Conservation (phyloP, 1,284 basidiomycete genomes). For the Meira nashicola region DNA sequence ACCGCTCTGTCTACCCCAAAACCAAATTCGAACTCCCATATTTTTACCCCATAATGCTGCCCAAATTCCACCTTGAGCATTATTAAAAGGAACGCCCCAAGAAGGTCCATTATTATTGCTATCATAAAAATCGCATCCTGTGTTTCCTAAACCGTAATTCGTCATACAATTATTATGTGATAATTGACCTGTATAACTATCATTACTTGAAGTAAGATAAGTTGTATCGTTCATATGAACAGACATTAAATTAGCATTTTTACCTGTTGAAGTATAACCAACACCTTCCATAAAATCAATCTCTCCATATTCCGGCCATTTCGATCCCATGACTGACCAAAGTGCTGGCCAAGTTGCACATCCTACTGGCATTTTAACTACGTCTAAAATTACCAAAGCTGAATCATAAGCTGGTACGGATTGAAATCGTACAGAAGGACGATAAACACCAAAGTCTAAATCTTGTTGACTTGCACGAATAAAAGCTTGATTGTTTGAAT, state of each 20-base stretch:
- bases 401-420: slow-evolving; percentile 31
- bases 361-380: neutral
- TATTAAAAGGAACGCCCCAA: neutral
- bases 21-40: neutral
- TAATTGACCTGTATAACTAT: neutral
- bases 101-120: neutral
- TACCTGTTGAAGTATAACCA: neutral
- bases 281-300: slow-evolving; percentile 14
- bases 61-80: neutral
- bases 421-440: slow-evolving; percentile 27
- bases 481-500: slow-evolving; percentile 3
- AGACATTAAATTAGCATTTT: neutral
- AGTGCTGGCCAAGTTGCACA: slow-evolving; percentile 2
- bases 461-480: slow-evolving; percentile 4
- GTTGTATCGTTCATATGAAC: neutral
- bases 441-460: neutral
- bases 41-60: neutral
- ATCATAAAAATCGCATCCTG: neutral
- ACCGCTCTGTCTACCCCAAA: neutral
- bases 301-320: slow-evolving; percentile 12
- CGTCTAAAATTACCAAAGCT: slow-evolving; percentile 21
- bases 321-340: neutral
- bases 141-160: neutral
- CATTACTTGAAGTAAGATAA: neutral
- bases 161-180: neutral